Evolutionary conservation across 306 rosid genomes (phyloP), one percentile per base, ranked within the genome.

Genomic region (Cucurbita moschata): DNA sequence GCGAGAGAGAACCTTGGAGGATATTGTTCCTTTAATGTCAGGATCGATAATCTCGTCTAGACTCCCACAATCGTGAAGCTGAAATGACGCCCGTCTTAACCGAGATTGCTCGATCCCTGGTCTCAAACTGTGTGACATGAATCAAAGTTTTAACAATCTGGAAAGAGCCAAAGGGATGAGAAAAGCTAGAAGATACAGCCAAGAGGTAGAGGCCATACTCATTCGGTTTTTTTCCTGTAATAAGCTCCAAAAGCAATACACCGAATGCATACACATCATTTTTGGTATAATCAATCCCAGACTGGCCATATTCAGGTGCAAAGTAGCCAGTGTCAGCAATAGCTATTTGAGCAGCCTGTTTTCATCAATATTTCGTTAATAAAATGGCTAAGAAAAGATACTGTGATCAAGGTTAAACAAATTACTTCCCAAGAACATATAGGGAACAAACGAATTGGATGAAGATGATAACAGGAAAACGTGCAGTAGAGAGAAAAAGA

Each of bases 191-290:
- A 42, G 58, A 51, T 18, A 15, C 40, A 47, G 58, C 70, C 30
- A 37, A 71, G 64, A 64, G 37, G 19, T 58, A 9, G 30, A 42
- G 67, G 73, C n/a, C 75, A 47, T 87, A 94, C 97, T 73, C 61
- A 26, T 94, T 92, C 8, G 99, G 92, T 73, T 81, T 91, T 84
- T 88, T 89, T 86, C 91, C 92, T 4, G 97, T 89, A 65, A 94
- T 75, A 50, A 91, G 79, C 85, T 94, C 96, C 83, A 94, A 82
- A 78, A 94, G 92, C 84, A 94, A 73, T 83, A 89, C 92, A 14
- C 97, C 97, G 39, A 85, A 94, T 84, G 99, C 86, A 83, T 80
- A 89, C 59, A 82, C 77, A 62, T 94, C 99, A 71, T 84, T 83
- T 82, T 85, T 89, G 23, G 81, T 83, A 85, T 76, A 78, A 78